Conservation (phyloP, 768 basidiomycete species). For the Royoungia palumana region DNA sequence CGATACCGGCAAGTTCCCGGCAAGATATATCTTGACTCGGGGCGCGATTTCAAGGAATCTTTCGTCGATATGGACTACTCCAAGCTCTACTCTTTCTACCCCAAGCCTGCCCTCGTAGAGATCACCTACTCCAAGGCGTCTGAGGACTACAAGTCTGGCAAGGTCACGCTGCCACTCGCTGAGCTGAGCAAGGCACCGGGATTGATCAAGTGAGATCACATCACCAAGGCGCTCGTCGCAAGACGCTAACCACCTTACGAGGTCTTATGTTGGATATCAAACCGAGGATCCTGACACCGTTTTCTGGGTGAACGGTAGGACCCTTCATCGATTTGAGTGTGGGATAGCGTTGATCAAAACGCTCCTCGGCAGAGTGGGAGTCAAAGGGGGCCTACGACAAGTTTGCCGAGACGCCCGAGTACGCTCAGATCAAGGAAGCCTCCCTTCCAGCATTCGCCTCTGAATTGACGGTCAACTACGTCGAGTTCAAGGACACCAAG, state of each 20-base stretch:
- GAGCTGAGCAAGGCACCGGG: constrained; percentile 13
- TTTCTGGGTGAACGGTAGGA: constrained; percentile 26
- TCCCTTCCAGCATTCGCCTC: constrained; percentile 17
- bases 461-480: constrained; percentile 14
- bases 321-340: not conserved
- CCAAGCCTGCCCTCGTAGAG: constrained; percentile 25
- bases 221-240: constrained; percentile 5
- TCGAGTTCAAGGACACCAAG: constrained; percentile 21
- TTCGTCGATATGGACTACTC: too few species aligned
- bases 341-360: constrained; percentile 5
- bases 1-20: constrained; percentile 8
- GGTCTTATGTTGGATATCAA: constrained; percentile 30
- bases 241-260: constrained; percentile 7
- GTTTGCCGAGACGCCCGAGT: constrained; percentile 10
- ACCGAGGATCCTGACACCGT: constrained; percentile 24
- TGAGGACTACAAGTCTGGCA: constrained; percentile 17
- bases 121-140: constrained; percentile 27
- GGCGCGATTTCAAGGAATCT: too few species aligned
- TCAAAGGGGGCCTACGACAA: constrained; percentile 18
- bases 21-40: too few species aligned
- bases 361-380: constrained; percentile 21
- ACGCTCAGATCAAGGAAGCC: not conserved
- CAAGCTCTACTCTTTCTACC: not conserved
- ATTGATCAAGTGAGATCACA: constrained; percentile 15
- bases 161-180: constrained; percentile 11